Conservation (phyloP, 2,329 filamentous ascomycete genomes). For the Pseudogymnoascus sp. region DNA sequence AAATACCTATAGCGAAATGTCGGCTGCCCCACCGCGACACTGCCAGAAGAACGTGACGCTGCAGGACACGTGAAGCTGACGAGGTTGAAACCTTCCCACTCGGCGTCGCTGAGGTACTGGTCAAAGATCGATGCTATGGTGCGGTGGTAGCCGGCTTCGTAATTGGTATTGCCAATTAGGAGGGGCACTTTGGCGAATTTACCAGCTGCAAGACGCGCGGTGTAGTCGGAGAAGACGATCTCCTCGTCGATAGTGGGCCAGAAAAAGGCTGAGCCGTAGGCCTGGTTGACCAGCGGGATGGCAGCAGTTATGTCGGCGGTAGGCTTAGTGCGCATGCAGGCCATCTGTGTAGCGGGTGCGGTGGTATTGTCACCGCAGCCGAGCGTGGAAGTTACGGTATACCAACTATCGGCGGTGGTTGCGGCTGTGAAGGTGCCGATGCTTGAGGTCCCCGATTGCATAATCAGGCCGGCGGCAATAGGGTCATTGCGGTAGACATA, state of each 20-base stretch:
- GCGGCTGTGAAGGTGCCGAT: background rate
- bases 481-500: conserved; percentile 29
- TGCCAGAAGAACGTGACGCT: conserved; percentile 24
- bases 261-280: conserved; percentile 3
- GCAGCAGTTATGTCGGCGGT: conserved; percentile 7
- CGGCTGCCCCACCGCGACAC: conserved; percentile 24
- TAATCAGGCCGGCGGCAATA: conserved; percentile 23
- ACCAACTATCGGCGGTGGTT: conserved; percentile 14
- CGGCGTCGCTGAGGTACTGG: background rate
- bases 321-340: conserved; percentile 12
- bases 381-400: conserved; percentile 11
- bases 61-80: conserved; percentile 31
- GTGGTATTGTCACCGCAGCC: conserved; percentile 6
- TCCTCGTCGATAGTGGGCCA: conserved; percentile 12
- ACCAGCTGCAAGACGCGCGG: background rate
- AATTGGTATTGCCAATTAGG: conserved; percentile 14
- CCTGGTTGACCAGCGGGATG: conserved; percentile 9
- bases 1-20: conserved; percentile 35
- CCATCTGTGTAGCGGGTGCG: conserved; percentile 10
- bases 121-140: background rate
- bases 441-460: conserved; percentile 18
- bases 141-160: conserved; percentile 10
- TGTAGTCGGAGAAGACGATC: conserved; percentile 14
- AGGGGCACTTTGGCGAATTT: conserved; percentile 13
- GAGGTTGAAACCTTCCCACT: conserved; percentile 11